Percentiles rank a stretch among this genome's conserved stretches.
Conservation (phyloP, 805 yeast genomes). For the Starmerella lactis-condensi region DNA sequence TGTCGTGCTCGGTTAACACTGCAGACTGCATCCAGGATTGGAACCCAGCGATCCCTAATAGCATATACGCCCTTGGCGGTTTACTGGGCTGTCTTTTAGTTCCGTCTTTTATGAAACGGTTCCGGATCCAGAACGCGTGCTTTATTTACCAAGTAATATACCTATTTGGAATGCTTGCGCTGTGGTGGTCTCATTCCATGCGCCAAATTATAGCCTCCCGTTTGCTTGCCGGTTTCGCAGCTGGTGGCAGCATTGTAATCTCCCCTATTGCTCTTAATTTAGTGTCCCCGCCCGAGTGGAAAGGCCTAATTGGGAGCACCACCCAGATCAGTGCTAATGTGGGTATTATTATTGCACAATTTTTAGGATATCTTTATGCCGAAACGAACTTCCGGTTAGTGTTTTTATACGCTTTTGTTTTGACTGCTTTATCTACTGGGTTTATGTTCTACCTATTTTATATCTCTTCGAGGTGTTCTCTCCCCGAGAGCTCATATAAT, state of each 20-base stretch:
- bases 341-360: constrained; percentile 70
- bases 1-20: constrained; percentile 32
- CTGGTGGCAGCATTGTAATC: constrained; percentile 73
- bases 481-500: too few relatives aligned
- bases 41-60: constrained; percentile 53
- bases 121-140: constrained; percentile 42
- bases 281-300: constrained; percentile 45
- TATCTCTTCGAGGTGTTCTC: neutral
- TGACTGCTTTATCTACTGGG: constrained; percentile 30
- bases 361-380: constrained; percentile 52
- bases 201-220: constrained; percentile 42
- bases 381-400: constrained; percentile 56
- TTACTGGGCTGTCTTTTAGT: constrained; percentile 53
- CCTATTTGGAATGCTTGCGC: constrained; percentile 42
- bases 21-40: constrained; percentile 39
- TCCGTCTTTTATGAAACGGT: constrained; percentile 41
- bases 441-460: neutral
- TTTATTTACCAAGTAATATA: constrained; percentile 32
- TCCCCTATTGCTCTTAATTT: constrained; percentile 71
- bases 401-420: constrained; percentile 35
- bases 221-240: constrained; percentile 62
- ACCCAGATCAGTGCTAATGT: constrained; percentile 71
- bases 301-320: constrained; percentile 76
- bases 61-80: constrained; percentile 73
- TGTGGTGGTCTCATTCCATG: constrained; percentile 33